Percentiles rank a stretch among this genome's conserved stretches.
Evolutionary conservation across 2,329 filamentous ascomycete genomes (phyloP).

Genomic region (Alternaria arborescens): DNA sequence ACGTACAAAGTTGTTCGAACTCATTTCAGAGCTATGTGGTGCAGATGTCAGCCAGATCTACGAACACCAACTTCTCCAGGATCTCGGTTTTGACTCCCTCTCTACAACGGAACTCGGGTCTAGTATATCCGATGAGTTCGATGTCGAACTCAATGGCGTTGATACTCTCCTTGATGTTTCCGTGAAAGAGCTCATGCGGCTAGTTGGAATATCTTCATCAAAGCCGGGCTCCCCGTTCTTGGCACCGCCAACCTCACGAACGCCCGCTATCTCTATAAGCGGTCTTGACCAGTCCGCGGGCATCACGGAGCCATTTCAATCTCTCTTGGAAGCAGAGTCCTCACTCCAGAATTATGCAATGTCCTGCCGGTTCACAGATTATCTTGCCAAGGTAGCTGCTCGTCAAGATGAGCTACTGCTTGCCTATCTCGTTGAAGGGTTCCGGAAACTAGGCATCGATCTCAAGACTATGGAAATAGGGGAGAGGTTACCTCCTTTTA

Average conservation of each 20-base stretch:
- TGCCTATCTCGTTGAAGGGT: conserved; percentile 25
- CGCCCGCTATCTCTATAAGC: not conserved
- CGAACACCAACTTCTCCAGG: conserved; percentile 12
- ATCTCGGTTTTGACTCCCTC: conserved; percentile 21
- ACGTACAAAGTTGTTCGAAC: conserved; percentile 6
- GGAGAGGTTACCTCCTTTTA: conserved; percentile 9
- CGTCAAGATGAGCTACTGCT: conserved; percentile 22
- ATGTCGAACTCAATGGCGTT: conserved; percentile 9
- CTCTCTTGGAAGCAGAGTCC: conserved; percentile 8
- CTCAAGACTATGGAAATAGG: conserved; percentile 7
- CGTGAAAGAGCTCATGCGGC: conserved; percentile 8
- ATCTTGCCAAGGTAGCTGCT: conserved; percentile 10
- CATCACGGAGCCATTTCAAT: conserved; percentile 9
- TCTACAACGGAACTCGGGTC: conserved; percentile 17
- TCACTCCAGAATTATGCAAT: not conserved
- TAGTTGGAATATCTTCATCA: not conserved
- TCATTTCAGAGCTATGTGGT: conserved; percentile 16
- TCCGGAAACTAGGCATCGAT: conserved; percentile 18
- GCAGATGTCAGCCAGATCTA: conserved; percentile 4
- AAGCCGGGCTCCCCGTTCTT: not conserved
- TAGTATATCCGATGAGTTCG: conserved; percentile 12
- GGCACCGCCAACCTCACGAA: not conserved
- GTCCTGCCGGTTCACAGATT: conserved; percentile 14
- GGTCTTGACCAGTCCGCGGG: not conserved
- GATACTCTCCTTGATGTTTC: conserved; percentile 14